Base-by-base conservation (phyloP, 805 yeast genomes). In the Yarrowia divulgata region DNA sequence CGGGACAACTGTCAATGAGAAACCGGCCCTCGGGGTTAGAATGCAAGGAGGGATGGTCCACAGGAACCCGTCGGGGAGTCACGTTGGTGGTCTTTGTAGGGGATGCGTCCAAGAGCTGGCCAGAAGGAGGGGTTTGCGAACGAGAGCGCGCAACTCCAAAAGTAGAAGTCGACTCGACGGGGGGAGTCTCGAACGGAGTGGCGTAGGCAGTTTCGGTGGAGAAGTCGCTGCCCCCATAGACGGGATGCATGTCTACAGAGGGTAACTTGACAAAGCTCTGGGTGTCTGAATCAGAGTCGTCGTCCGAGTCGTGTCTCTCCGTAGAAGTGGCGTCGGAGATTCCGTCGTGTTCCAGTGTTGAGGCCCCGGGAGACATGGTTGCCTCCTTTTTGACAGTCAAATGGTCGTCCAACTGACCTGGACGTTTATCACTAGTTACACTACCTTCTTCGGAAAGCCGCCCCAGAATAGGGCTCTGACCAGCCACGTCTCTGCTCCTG, bases 11-110 rank as follows among this genome's bases (percentile, higher is more conserved):
- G 68, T 63, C 68, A 19, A 63, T 63, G 39, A 49, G 68, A 29
- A 63, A 63, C 46, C 68, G 68, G 5, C 66, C 66, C 42, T 60
- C 66, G 66, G 66, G 66, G 29, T 63, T 63, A 63, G 68, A 8
- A 48, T 48, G 57, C 57, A 63, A 49, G 35, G 55, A 48, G 57
- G 68, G 68, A 37, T 63, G 68, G 57, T 63, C 68, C n/a, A 63
- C 57, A 12, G 68, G 68, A 10, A 63, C 57, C 14, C 68, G 45
- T 29, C 46, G 43, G 32, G 68, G 68, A 7, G 48, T 40, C 45
- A 49, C 55, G 29, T 63, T 48, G 23, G 68, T 63, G 13, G 66
- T 43, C 9, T 60, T 60, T 6, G 40, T 60, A 19, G 66, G 66
- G 0, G 66, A 60, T 2, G 42, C 42, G 29, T 46, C 68, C 57